These are phyloP conservation scores for Immersiporthe knoxdaviesiana DNA, from an alignment of 2,329 filamentous ascomycete species.

Conservation along the genomic window DNA sequence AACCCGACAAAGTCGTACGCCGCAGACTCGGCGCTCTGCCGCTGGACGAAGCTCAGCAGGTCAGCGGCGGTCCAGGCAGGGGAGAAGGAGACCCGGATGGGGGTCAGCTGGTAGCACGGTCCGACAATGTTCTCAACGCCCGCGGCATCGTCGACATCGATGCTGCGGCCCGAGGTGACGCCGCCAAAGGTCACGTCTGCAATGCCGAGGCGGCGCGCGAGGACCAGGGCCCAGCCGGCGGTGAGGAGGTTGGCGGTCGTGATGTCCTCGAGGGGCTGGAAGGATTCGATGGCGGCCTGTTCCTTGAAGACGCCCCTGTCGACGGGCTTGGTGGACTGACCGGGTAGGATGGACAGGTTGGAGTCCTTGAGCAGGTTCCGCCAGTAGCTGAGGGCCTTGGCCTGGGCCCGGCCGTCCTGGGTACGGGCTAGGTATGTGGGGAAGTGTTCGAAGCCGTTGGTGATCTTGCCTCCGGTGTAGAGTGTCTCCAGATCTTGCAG, in stretches of 20 bases:
- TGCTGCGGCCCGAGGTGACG: conserved; percentile 47
- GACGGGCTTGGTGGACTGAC: neutral
- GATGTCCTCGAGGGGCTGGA: conserved; percentile 40
- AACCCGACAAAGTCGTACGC: conserved; percentile 43
- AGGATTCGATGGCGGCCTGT: conserved; percentile 30
- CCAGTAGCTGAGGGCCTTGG: conserved; percentile 46
- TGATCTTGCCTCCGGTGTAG: conserved; percentile 38
- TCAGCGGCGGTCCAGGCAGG: conserved; percentile 38
- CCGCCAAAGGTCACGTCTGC: conserved; percentile 47
- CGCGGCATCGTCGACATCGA: conserved; percentile 38
- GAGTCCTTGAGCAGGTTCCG: conserved; percentile 42
- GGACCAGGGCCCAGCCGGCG: conserved; percentile 47
- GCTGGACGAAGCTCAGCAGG: conserved; percentile 39
- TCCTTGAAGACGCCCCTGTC: conserved; percentile 31
- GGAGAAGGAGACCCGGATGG: conserved; percentile 46
- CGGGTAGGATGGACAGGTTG: conserved; percentile 38
- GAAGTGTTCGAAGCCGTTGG: conserved; percentile 40
- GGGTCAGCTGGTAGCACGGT: conserved; percentile 50
- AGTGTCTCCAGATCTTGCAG: conserved; percentile 45
- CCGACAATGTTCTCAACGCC: conserved; percentile 46
- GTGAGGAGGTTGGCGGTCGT: conserved; percentile 48
- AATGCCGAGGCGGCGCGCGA: conserved; percentile 40
- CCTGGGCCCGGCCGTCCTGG: conserved; percentile 37
- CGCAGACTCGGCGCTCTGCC: conserved; percentile 37
- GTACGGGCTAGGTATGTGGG: conserved; percentile 41